Percentiles rank a stretch among this genome's conserved stretches.
phyloP scores from a whole-genome alignment of 495 filamentous ascomycete genomes.

The Xylaria flabelliformis region DNA sequence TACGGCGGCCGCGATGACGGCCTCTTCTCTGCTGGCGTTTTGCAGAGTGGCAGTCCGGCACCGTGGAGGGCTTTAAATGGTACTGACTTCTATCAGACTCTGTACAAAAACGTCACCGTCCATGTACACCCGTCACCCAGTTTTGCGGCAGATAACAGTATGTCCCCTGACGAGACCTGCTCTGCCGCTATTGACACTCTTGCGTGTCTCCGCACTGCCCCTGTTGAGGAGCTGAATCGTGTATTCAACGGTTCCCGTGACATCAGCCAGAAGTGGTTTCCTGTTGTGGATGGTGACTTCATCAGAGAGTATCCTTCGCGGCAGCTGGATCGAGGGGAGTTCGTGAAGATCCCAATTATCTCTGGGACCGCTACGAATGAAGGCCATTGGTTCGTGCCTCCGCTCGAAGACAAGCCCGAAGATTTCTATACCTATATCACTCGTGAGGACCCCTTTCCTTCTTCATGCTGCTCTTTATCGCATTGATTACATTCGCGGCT shows the following conservation, averaged over 20 bases:
- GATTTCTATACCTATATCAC: neutral
- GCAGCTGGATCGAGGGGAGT: slow-evolving; percentile 34
- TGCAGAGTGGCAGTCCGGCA: slow-evolving; percentile 41
- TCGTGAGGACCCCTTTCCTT: too few species aligned
- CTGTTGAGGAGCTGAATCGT: slow-evolving; percentile 26
- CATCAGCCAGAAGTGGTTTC: slow-evolving; percentile 35
- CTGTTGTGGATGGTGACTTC: slow-evolving; percentile 56
- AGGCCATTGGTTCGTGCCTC: too few species aligned
- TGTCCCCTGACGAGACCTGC: too few species aligned
- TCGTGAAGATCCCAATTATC: slow-evolving; percentile 64
- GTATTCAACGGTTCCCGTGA: neutral
- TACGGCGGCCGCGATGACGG: slow-evolving; percentile 45
- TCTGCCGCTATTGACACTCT: slow-evolving; percentile 26
- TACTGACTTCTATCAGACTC: too few species aligned
- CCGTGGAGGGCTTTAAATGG: neutral
- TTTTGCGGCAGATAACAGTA: slow-evolving; percentile 20
- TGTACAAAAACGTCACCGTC: slow-evolving; percentile 44
- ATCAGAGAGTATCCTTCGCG: slow-evolving; percentile 28
- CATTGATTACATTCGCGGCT: too few species aligned
- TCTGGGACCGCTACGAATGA: neutral
- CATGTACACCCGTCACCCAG: neutral
- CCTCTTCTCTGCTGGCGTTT: slow-evolving; percentile 55
- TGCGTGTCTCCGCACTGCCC: slow-evolving; percentile 46
- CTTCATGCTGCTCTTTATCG: too few species aligned
- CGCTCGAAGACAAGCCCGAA: neutral